phyloP scores from a whole-genome alignment of 1,139 yeast species.

The Debaryomyces coudertii region DNA sequence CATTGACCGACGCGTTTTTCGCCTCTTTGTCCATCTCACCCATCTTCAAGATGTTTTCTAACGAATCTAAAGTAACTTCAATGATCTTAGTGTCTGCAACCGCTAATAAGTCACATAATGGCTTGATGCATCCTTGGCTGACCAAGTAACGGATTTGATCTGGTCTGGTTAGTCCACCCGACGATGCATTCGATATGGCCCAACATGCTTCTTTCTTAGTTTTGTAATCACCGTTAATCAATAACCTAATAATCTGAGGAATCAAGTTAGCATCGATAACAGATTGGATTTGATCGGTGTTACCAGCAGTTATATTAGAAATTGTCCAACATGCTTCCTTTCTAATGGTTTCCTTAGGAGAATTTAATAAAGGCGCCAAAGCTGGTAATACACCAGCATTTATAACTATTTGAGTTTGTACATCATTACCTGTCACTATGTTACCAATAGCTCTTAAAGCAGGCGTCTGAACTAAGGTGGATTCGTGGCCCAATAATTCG shows the following conservation, averaged over 20 bases:
- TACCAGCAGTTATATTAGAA: conserved; percentile 97
- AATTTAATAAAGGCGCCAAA: conserved; percentile 74
- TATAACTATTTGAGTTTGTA: conserved; percentile 93
- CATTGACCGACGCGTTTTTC: conserved; percentile 68
- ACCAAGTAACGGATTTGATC: conserved; percentile 93
- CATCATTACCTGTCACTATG: conserved; percentile 94
- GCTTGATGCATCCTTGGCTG: conserved; percentile 94
- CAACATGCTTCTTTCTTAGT: conserved; percentile 99
- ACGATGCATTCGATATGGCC: conserved; percentile 97
- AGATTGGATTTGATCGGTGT: conserved; percentile 92
- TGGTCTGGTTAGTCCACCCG: conserved; percentile 91
- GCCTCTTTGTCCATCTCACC: conserved; percentile 92
- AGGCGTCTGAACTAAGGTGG: conserved; percentile 91
- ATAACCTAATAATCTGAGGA: conserved; percentile 86
- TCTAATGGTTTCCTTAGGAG: conserved; percentile 88
- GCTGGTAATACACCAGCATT: conserved; percentile 92
- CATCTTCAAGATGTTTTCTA: conserved; percentile 89
- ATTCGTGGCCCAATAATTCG: conserved; percentile 81
- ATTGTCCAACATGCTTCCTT: conserved; percentile 99
- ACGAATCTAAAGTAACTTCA: conserved; percentile 93
- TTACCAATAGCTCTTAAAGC: conserved; percentile 97
- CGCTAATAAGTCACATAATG: conserved; percentile 87
- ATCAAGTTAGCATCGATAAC: conserved; percentile 92
- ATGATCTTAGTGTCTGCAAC: conserved; percentile 90
- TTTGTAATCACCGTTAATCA: conserved; percentile 85